Base-by-base conservation (phyloP, 768 basidiomycete species). In the Suillus variegatus region DNA sequence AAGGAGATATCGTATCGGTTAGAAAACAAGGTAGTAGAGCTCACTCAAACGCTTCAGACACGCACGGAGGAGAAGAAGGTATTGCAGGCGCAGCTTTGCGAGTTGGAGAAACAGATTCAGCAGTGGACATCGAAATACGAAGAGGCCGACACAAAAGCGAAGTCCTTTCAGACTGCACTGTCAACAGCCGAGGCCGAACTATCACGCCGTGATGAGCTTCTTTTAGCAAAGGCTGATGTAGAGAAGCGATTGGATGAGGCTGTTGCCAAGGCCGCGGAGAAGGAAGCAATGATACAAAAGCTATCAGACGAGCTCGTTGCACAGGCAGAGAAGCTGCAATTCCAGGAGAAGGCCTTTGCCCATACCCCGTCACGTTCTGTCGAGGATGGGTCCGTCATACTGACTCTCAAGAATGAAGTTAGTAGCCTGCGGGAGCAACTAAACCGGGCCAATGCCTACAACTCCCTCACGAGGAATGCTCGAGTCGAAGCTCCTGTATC, bases 1-100 rank as follows among this genome's bases (percentile, higher is more conserved):
- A 98, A 97, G 81, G 95, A 97, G 79, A 97, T 97, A 69, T 98
- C 97, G 0, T 99, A 99, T 74, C 89, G 88, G 70, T 84, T 99
- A 64, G 97, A 99, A 81, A 99, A 99, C 84, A 99, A 99, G 80
- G 97, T 99, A 52, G 94, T 99, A 65, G 97, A 99, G 75, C 90
- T 99, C 67, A 99, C 97, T 0, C 97, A 99, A 75, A 88, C 81
- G 18, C 85, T 99, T 14, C 97, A 98, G 77, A 90, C 85, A 73
- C 89, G 97, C 56, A 95, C 90, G 3, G 86, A 87, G 65, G 97
- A 99, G 81, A 95, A 93, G 82, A 96, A 93, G 78, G 90, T 89
- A 62, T 81, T 99, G 52, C 89, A 91, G 68, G 80, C 78, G n/a
- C 88, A 89, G 71, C 83, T 99, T 55, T 76, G 80, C 25, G 87